Evolutionary conservation across 106 monocot species (phyloP), one percentile per base, ranked within the genome.

Genomic region (Phalaenopsis aphrodite): DNA sequence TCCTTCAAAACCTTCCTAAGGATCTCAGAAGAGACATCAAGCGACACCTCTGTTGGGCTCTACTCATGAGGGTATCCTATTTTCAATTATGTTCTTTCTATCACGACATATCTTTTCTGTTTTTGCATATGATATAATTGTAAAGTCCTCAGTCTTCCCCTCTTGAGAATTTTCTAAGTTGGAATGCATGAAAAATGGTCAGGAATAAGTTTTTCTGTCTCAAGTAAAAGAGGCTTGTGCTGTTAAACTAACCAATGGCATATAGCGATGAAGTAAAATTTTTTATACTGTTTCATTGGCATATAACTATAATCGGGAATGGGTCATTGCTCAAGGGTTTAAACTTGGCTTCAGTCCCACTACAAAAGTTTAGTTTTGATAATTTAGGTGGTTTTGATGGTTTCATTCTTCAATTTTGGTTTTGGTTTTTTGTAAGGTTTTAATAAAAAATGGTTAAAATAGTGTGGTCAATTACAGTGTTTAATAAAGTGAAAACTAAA

Each of bases 11-110:
- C 64, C 98, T 99, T 79, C 98, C 98, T 2, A 94, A 91, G 77
- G 94, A 99, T 80, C 90, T 99, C 52, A 84, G 98, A 52, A 90
- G 94, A 79, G 94, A 99, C 71, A 99, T 99, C 82, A 98, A 94
- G 76, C 90, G 91, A 18, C 98, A 94, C 81, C 93, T 99, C 17
- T 99, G 98, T 85, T 83, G 94, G 67, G 82, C 82, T 18, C 84
- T 99, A 45, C 89, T 99, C 73, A 89, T 47, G 85, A 88, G 94
- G 81, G 98, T 99, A 88, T 79, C 68, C 73, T 41, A 73, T 76
- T 88, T 76, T 41, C 69, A 36, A 39, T 38, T 69, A 14, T 69
- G 69, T 69, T 69, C n/a, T 69, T 37, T 10, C 11, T 64, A 39
- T 69, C 9, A 39, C 12, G 12, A 8, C 4, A 39, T 38, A 39